Conservation (phyloP, 306 rosid species). For the Carpinus viminea region DNA sequence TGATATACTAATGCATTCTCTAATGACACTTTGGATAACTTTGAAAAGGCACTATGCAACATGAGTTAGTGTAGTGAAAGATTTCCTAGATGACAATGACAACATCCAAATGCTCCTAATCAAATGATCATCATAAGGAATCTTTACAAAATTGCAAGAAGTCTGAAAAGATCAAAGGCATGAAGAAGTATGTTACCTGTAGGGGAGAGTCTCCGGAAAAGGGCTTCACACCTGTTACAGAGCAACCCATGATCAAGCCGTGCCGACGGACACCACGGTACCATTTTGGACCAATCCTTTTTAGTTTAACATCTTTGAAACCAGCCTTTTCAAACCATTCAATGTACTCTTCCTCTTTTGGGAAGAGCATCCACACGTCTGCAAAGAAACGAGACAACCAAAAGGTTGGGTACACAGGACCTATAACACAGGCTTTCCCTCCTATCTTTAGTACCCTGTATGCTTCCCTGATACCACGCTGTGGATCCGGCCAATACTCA, state of each 20-base stretch:
- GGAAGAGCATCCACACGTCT: constrained; percentile 85
- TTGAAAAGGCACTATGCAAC: background rate
- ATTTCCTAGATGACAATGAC: background rate
- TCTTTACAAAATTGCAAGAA: background rate
- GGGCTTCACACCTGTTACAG: constrained; percentile 79
- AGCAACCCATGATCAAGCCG: constrained; percentile 90
- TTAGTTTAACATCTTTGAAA: constrained; percentile 68
- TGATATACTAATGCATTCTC: background rate
- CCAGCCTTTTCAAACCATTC: constrained; percentile 85
- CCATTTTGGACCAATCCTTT: constrained; percentile 94
- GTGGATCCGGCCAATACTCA: constrained; percentile 92
- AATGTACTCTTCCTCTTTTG: constrained; percentile 81
- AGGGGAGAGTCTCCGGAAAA: constrained; percentile 80
- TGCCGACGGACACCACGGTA: constrained; percentile 83
- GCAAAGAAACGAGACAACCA: constrained; percentile 90
- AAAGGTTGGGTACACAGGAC: constrained; percentile 85
- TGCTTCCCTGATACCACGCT: constrained; percentile 86
- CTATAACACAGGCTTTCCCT: constrained; percentile 81
- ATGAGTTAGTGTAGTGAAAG: background rate
- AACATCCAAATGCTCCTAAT: background rate
- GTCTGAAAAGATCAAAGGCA: background rate
- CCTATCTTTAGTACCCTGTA: constrained; percentile 78
- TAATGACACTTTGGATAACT: background rate
- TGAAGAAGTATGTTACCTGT: constrained; percentile 40
- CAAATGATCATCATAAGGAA: background rate